These are phyloP conservation scores for Cladophialophora chaetospira DNA, from an alignment of 2,329 filamentous ascomycete genomes.

Conservation along the genomic window DNA sequence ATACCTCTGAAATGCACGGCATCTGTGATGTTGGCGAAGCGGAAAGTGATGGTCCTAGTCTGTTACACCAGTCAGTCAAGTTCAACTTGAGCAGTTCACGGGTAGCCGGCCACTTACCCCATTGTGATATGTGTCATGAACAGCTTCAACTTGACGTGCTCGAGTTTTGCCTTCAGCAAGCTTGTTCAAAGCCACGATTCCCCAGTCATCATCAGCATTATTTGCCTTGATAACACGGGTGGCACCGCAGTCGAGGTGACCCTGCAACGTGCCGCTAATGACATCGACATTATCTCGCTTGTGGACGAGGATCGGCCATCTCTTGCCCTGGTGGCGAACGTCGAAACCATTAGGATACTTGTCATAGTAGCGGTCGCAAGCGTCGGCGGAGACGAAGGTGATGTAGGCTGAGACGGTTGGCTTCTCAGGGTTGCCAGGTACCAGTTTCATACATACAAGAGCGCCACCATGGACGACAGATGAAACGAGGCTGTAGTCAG, in stretches of 20 bases:
- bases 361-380: constrained; percentile 41
- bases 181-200: constrained; percentile 40
- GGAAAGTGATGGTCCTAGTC: constrained; percentile 50
- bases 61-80: constrained; percentile 28
- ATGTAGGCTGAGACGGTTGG: constrained; percentile 36
- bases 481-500: constrained; percentile 39
- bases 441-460: constrained; percentile 39
- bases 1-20: constrained; percentile 49
- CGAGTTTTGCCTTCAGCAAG: constrained; percentile 42
- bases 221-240: constrained; percentile 51
- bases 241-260: constrained; percentile 43
- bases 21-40: constrained; percentile 51
- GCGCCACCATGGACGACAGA: constrained; percentile 43
- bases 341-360: constrained; percentile 42
- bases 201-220: constrained; percentile 45
- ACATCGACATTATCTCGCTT: constrained; percentile 44
- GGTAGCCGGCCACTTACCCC: constrained; percentile 43
- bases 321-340: constrained; percentile 36
- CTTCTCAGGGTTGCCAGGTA: constrained; percentile 17
- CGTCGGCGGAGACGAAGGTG: constrained; percentile 40
- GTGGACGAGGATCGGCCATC: constrained; percentile 40
- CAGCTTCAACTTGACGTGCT: constrained; percentile 47
- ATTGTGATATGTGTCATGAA: constrained; percentile 45
- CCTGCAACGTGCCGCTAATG: constrained; percentile 45
- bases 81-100: background rate